A percentile compares a stretch with the other conserved stretches of the same genome.
These are phyloP conservation scores for Larix kaempferi DNA, from an alignment of 75 land plant species.

Conservation along the genomic window DNA sequence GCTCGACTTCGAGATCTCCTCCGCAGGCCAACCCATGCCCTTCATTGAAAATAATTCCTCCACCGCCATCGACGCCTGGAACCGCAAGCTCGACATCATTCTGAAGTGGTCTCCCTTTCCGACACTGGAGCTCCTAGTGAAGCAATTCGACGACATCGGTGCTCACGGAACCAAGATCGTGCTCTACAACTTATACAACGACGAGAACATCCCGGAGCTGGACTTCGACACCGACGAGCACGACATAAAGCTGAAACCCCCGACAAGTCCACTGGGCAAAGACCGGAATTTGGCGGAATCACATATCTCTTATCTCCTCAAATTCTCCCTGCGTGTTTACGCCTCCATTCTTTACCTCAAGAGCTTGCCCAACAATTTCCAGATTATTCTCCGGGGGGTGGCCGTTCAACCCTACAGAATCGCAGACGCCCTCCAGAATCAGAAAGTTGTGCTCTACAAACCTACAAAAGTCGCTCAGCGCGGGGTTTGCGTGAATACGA, in stretches of 20 bases:
- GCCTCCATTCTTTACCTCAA: conserved; percentile 31
- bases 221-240: conserved; percentile 9
- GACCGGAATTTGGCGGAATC: too few species aligned
- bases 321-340: conserved; percentile 4
- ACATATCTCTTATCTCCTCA: too few species aligned
- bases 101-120: conserved; percentile 6
- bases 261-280: too few species aligned
- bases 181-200: conserved; percentile 17
- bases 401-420: conserved; percentile 26
- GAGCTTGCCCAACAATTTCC: conserved; percentile 17
- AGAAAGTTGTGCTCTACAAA: conserved; percentile 14
- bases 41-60: background rate
- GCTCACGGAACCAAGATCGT: conserved; percentile 11
- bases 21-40: background rate
- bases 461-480: conserved; percentile 13
- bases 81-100: background rate
- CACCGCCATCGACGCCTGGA: conserved; percentile 4
- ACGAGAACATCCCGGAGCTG: conserved; percentile 9
- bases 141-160: conserved; percentile 10
- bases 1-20: background rate
- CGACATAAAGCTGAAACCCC: background rate
- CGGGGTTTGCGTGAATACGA: conserved; percentile 13
- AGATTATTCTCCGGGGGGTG: conserved; percentile 22
- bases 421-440: conserved; percentile 15
- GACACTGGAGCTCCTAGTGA: conserved; percentile 1